Conservation (phyloP, 768 basidiomycete genomes). For the Boletus edulis region DNA sequence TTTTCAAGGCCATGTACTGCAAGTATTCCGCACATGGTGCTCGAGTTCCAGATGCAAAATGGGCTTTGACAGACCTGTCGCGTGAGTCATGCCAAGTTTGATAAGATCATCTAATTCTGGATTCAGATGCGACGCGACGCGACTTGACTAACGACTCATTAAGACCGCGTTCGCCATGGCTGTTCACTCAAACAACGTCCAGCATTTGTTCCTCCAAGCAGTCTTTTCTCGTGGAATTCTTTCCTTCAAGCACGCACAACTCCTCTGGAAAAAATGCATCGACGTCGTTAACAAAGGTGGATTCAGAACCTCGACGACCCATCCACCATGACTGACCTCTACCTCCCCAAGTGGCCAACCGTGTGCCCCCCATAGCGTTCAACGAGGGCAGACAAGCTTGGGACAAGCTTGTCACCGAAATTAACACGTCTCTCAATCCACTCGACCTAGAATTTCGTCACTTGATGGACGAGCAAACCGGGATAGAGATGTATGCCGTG, state of each 20-base stretch:
- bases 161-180: conserved; percentile 25
- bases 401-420: conserved; percentile 53
- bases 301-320: neutral
- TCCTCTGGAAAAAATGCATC: conserved; percentile 66
- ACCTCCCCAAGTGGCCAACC: conserved; percentile 47
- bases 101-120: neutral
- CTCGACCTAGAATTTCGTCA: conserved; percentile 73
- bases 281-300: conserved; percentile 62
- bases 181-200: conserved; percentile 60
- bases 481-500: conserved; percentile 63
- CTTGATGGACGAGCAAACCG: conserved; percentile 60
- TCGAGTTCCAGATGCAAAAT: neutral
- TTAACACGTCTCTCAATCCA: conserved; percentile 64
- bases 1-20: conserved; percentile 80
- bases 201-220: conserved; percentile 76
- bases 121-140: too few relatives aligned
- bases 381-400: conserved; percentile 47
- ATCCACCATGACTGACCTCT: neutral
- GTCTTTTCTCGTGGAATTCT: conserved; percentile 69
- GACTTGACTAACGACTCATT: neutral
- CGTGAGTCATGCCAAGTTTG: neutral
- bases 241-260: conserved; percentile 59
- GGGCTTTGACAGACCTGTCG: too few relatives aligned
- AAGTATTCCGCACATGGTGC: conserved; percentile 87
- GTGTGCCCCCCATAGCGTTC: conserved; percentile 45